Conservation (phyloP, 768 basidiomycete species). For the Neoboletus magnificus region DNA sequence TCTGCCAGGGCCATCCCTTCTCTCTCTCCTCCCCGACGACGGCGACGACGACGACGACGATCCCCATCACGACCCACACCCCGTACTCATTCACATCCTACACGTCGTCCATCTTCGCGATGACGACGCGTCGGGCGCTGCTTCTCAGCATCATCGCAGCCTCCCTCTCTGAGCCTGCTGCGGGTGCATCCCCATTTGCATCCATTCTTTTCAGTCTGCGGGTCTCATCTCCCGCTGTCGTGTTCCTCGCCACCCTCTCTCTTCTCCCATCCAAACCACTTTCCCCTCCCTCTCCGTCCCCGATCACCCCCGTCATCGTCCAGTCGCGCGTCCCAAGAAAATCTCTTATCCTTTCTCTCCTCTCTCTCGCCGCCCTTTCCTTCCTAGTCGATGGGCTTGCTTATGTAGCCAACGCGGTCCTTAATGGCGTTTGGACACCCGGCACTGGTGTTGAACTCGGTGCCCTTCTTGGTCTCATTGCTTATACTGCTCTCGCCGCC, state of each 20-base stretch:
- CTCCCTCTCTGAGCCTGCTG: conserved; percentile 20
- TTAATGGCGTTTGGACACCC: conserved; percentile 63
- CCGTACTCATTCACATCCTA: not conserved
- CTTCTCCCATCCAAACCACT: conserved; percentile 50
- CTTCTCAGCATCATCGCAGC: conserved; percentile 22
- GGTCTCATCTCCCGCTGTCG: conserved; percentile 63
- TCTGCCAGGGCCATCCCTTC: conserved; percentile 21
- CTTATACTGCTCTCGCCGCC: conserved; percentile 69
- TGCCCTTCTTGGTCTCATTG: conserved; percentile 63
- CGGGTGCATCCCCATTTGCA: conserved; percentile 20
- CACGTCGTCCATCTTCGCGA: conserved; percentile 6
- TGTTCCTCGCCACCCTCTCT: conserved; percentile 60
- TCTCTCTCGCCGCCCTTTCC: conserved; percentile 67
- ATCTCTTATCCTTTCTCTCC: conserved; percentile 64
- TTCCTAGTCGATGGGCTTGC: conserved; percentile 77
- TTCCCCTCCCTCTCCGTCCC: conserved; percentile 45
- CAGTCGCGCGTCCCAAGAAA: conserved; percentile 71
- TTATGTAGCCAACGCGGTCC: conserved; percentile 61
- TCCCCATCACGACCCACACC: not conserved
- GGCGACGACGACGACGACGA: conserved; percentile 24
- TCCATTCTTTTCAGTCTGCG: conserved; percentile 54
- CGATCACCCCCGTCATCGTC: conserved; percentile 77
- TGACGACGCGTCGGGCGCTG: conserved; percentile 26
- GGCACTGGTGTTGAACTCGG: conserved; percentile 65
- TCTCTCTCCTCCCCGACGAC: conserved; percentile 20